Evolutionary conservation across 2,329 filamentous ascomycete species (phyloP), one percentile per base, ranked within the genome.

Genomic region (Triangularia setosa): DNA sequence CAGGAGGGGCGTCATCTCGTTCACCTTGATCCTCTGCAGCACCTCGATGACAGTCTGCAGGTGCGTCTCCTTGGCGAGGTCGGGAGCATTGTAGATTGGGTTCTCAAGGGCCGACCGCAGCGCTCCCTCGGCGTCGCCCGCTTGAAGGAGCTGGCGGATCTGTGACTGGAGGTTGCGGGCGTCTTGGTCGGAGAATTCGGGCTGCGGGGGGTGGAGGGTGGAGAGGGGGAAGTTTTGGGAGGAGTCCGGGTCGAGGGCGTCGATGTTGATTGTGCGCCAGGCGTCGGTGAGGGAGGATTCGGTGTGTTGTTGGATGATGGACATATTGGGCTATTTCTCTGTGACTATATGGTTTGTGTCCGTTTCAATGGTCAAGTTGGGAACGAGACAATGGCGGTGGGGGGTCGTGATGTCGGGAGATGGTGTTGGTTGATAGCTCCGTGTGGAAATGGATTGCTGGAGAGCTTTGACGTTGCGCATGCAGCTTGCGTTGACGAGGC

Each of bases 251-350:
- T 95, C 91, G 72, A 96, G 85, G 71, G 90, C 89, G 77, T 97
- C 93, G 77, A 97, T 90, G 84, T 97, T 92, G 84, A 97, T 95
- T 70, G 92, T 97, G 78, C 93, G 91, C 87, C 87, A 89, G 74
- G 85, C 84, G 71, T 89, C 87, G 77, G 80, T 80, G 62, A 89
- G 81, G 70, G 86, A 81, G 63, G 84, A 83, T 65, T 80, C 78
- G 59, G 83, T 85, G 78, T 87, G 83, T 75, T 89, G 85, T 75
- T 88, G 87, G 71, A 88, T 88, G 73, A 89, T 87, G 61, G 87
- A 89, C 87, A 89, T 89, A 58, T 62, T 71, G 58, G 58, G 24
- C 58, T 27, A 25, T 33, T 27, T 24, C 27, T 25, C 54, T 16
- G 12, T 18, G 12, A 54, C 8, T n/a, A n/a, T 18, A 21, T 21